Percentiles rank a stretch among this genome's conserved stretches.
These are phyloP conservation scores for Pestalotiopsis sp. DNA, from an alignment of 2,329 filamentous ascomycete species.

Conservation along the genomic window DNA sequence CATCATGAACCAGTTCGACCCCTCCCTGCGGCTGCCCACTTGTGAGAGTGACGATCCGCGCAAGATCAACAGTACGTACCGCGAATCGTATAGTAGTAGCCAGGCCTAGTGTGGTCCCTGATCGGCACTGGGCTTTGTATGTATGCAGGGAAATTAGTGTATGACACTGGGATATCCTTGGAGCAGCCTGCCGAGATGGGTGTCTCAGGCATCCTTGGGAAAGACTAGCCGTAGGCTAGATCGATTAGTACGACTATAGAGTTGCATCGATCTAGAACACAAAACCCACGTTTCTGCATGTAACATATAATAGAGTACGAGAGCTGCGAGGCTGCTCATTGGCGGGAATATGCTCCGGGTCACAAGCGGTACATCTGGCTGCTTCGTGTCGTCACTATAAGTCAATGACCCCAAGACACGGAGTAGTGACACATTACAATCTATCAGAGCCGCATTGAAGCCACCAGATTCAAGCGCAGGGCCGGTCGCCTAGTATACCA, in stretches of 20 bases:
- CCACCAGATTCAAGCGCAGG: background rate
- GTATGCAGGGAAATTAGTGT: slow-evolving; percentile 9
- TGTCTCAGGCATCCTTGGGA: background rate
- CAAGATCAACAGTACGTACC: background rate
- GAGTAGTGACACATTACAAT: slow-evolving; percentile 18
- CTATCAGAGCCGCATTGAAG: background rate
- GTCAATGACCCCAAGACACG: slow-evolving; percentile 25
- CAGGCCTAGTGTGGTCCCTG: slow-evolving; percentile 14
- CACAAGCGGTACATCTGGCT: background rate
- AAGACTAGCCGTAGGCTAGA: background rate
- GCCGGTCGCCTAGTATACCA: background rate
- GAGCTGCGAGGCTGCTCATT: background rate
- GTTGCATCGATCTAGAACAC: slow-evolving; percentile 1
- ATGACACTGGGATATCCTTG: slow-evolving; percentile 12
- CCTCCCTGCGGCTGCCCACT: background rate
- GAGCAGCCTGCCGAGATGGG: background rate
- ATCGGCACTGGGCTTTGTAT: slow-evolving; percentile 11
- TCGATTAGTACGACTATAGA: background rate
- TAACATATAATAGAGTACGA: background rate
- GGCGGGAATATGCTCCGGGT: slow-evolving; percentile 4
- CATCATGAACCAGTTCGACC: background rate
- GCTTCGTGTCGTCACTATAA: slow-evolving; percentile 11
- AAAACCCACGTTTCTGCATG: slow-evolving; percentile 1
- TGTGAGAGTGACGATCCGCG: background rate
- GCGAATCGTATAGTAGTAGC: background rate